Percentiles rank a stretch among this genome's conserved stretches.
Evolutionary conservation across 768 basidiomycete genomes (phyloP).

Genomic region (Naematelia encephala): DNA sequence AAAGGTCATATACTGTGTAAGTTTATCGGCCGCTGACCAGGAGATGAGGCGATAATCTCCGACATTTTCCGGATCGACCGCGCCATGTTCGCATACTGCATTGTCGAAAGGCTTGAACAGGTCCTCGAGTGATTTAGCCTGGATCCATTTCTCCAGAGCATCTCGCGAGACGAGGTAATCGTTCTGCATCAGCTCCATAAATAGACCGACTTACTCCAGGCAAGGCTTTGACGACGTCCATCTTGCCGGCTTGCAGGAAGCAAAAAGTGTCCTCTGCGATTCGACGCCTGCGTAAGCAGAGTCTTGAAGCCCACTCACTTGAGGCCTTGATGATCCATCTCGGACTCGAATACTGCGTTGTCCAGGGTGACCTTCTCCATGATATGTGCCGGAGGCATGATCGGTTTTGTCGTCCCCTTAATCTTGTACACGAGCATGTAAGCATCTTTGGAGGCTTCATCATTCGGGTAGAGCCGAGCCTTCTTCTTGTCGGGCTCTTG

Average conservation of each 20-base stretch:
- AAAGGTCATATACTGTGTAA: slow-evolving; percentile 5
- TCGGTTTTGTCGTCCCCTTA: slow-evolving; percentile 26
- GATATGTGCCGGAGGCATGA: slow-evolving; percentile 13
- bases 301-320: slow-evolving; percentile 19
- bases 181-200: slow-evolving; percentile 7
- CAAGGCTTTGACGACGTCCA: slow-evolving; percentile 17
- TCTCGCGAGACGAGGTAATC: slow-evolving; percentile 31
- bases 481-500: slow-evolving; percentile 40
- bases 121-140: slow-evolving; percentile 9
- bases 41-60: slow-evolving; percentile 21
- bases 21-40: slow-evolving; percentile 17
- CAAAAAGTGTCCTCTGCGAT: slow-evolving; percentile 21
- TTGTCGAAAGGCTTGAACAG: slow-evolving; percentile 18
- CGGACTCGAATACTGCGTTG: slow-evolving; percentile 5
- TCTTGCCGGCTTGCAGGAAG: slow-evolving; percentile 10
- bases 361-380: slow-evolving; percentile 10
- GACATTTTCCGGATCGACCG: slow-evolving; percentile 26
- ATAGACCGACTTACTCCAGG: slow-evolving; percentile 18
- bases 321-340: background rate
- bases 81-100: slow-evolving; percentile 20
- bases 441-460: slow-evolving; percentile 66
- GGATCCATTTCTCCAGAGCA: slow-evolving; percentile 23
- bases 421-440: slow-evolving; percentile 92
- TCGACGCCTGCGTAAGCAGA: slow-evolving; percentile 14
- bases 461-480: slow-evolving; percentile 7